Evolutionary conservation across 208 protist species (phyloP), one percentile per base, ranked within the genome.

Genomic region (Naegleria fowleri): DNA sequence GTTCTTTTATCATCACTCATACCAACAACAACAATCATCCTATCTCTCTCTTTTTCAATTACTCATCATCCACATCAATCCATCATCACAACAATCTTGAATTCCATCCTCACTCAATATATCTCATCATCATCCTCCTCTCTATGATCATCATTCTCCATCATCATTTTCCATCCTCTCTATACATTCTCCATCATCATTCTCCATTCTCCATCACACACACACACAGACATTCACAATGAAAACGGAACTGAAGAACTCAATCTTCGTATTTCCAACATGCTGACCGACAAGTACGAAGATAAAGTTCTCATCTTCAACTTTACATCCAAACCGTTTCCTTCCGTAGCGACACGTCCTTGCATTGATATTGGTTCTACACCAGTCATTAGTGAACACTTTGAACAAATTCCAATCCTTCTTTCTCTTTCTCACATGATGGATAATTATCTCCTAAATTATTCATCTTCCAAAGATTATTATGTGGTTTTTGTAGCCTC

Each of bases 321-420:
- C n/a, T 79, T 79, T 33, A 79, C 67, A 36, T 79, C 67, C 25
- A 79, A 79, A 79, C 67, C 67, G n/a, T 79, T 79, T 79, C 67
- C 67, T 36, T 11, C 29, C 29, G 67, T 79, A 79, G 25, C 29
- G 0, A 79, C 67, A 33, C 19, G 67, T 36, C 67, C 67, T 36
- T 36, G 16, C 36, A 36, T 79, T 13, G 67, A 79, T 5, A 36
- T 79, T 36, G 67, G 67, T 79, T 79, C 67, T 36, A 79, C 29
- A 13, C 67, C 67, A 36, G 16, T 36, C 67, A 36, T 79, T 36
- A 36, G 29, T 36, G 67, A 79, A 79, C 67, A 79, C 36, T 79
- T 79, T 33, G 67, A 79, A 79, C 67, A 79, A 79, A 11, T 79
- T 36, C 16, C 29, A 36, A 33, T 36, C 6, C 67, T 79, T 36